Evolutionary conservation across 352 stramenopile genomes (phyloP), one percentile per base, ranked within the genome.

Genomic region (Phytophthora europaea): DNA sequence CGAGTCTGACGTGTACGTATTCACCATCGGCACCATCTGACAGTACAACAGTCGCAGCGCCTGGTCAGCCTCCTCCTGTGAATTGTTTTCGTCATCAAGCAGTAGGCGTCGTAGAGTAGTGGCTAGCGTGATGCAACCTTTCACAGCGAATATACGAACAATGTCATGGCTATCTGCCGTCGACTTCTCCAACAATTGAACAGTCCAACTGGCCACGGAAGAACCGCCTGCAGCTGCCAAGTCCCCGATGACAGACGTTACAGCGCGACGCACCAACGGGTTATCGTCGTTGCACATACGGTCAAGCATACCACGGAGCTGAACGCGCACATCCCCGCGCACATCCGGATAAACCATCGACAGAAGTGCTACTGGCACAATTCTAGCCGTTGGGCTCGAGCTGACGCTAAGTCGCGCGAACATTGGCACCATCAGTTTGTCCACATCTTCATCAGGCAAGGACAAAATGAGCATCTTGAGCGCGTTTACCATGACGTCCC

Each of bases 241-340:
- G 28, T 94, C 85, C 1, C 84, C 86, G 65, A 97, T 94, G n/a
- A 95, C 88, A 8, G 89, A 94, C 22, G 84, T 92, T 38, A 94
- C 90, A 16, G 89, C 90, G 20, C 90, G 89, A 47, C 90, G 89
- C 33, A 97, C 90, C 1, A 97, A 67, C 15, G 90, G 89, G 52
- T 95, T 95, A 50, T 97, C 90, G 40, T 97, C 90, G 47, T 87
- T 93, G 62, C 86, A 94, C 79, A 97, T 92, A 5, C 90, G 88
- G 55, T 97, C 90, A 26, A 96, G 86, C 88, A 97, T 95, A 16
- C 90, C 90, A 28, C 90, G 89, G 9, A 97, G 67, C 52, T 97
- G 90, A 20, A 97, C 90, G 2, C 74, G 83, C 13, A 94, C 72
- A 80, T 97, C 90, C 4, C 85, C 88, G 40, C 66, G 18, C 0